Evolutionary conservation across 495 filamentous ascomycete species (phyloP), one percentile per base, ranked within the genome.

Genomic region (Neohortaea acidophila): DNA sequence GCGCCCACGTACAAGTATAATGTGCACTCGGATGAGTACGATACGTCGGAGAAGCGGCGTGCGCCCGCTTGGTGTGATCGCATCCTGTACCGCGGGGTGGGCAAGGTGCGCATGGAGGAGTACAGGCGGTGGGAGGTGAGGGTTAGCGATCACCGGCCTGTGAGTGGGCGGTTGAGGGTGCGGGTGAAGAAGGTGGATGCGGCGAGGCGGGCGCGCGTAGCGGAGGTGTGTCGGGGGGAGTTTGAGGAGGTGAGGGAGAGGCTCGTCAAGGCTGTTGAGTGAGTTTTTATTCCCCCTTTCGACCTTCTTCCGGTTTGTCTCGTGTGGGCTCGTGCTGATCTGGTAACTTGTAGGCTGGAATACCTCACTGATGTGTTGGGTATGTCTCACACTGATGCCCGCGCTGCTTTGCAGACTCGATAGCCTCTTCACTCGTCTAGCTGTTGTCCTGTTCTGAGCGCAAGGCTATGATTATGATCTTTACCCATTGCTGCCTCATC

Each of bases 41-140:
- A 97, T 52, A 77, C 79, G 2, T 84, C 78, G 43, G 89, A 97
- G 53, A 97, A 97, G 68, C 81, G 84, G 55, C 73, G 89, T 3
- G 75, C 82, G n/a, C 89, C 89, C 1, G 89, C 89, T 7, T 97
- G 89, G 89, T 97, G 89, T 54, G 89, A 97, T 64, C 72, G 89
- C 32, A 59, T 97, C 23, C 65, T 97, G 24, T 92, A 84, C 57
- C 76, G 89, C 28, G 84, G 86, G 18, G 48, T 78, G 3, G 85
- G 81, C 36, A 72, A 77, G 32, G 77, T 96, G 46, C 75, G 84
- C 57, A 85, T 94, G 59, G 60, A 81, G 18, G 77, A 93, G 39
- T 97, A 97, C 54, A 65, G 72, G 24, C 67, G 91, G 29, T 86
- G 92, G 60, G 87, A 94, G 61, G 76, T 94, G 22, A 66, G 77